Conservation (phyloP, 2,329 filamentous ascomycete genomes). For the Aureobasidium mangrovei region DNA sequence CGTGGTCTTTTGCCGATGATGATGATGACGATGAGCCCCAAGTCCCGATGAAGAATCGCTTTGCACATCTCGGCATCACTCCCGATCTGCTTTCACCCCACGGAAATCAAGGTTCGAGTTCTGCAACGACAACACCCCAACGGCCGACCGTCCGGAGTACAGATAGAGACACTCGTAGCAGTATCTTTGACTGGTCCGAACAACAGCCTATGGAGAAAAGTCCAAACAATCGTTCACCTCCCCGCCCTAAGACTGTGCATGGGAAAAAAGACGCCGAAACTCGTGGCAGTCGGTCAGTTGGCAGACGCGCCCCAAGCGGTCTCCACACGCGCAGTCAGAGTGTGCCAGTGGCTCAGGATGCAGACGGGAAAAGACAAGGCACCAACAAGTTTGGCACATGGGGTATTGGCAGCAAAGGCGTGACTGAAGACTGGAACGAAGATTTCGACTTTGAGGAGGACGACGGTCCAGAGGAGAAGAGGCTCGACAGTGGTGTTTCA, state of each 20-base stretch:
- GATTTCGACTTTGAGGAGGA: constrained; percentile 69
- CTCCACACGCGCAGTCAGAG: constrained; percentile 73
- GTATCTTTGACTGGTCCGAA: constrained; percentile 72
- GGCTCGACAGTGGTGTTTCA: constrained; percentile 36
- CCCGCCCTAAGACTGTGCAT: constrained; percentile 65
- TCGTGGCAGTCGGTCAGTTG: constrained; percentile 59
- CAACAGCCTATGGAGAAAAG: constrained; percentile 53
- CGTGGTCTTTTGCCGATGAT: constrained; percentile 34
- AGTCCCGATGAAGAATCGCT: background rate
- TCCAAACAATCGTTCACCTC: constrained; percentile 49
- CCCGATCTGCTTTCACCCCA: constrained; percentile 18
- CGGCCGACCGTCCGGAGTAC: constrained; percentile 28
- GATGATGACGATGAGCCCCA: constrained; percentile 16
- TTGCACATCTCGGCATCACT: constrained; percentile 11
- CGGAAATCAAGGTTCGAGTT: constrained; percentile 22
- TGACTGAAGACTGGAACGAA: constrained; percentile 82
- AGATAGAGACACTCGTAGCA: constrained; percentile 47
- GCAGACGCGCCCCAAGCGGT: constrained; percentile 58
- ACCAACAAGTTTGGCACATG: constrained; percentile 71
- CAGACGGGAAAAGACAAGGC: constrained; percentile 45
- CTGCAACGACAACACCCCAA: constrained; percentile 30
- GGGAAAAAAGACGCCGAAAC: constrained; percentile 64
- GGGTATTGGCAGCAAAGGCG: constrained; percentile 69
- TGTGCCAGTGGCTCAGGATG: constrained; percentile 62
- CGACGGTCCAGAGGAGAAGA: constrained; percentile 27